Conservation (phyloP, 1,139 yeast species). For the Arxiozyma slooffiae region DNA sequence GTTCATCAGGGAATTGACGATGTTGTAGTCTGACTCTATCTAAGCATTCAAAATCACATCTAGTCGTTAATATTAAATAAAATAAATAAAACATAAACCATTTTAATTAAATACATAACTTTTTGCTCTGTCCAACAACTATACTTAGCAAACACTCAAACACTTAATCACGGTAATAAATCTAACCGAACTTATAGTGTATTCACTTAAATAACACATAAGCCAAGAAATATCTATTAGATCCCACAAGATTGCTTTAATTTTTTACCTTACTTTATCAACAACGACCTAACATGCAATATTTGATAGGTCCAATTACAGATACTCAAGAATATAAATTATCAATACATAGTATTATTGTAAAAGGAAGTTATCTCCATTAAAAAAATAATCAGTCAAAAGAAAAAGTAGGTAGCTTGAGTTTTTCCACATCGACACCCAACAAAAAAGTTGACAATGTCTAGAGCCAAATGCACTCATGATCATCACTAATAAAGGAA, state of each 20-base stretch:
- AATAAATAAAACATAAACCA: neutral
- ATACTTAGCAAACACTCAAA: neutral
- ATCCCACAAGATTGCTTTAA: neutral
- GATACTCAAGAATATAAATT: neutral
- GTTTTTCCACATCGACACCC: conserved; percentile 73
- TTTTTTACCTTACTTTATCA: too few species aligned
- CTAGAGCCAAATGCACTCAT: conserved; percentile 93
- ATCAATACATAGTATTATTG: neutral
- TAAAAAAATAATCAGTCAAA: conserved; percentile 30
- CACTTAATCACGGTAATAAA: too few species aligned
- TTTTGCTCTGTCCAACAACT: too few species aligned
- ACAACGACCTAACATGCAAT: neutral
- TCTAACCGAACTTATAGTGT: neutral
- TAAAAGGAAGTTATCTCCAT: neutral
- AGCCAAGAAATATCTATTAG: neutral
- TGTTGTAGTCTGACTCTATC: conserved; percentile 13
- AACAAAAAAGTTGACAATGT: conserved; percentile 20
- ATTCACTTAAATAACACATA: too few species aligned
- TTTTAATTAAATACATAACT: neutral
- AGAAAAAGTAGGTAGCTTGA: conserved; percentile 66
- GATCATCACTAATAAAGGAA: conserved; percentile 47
- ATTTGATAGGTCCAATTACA: neutral
- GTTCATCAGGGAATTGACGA: conserved; percentile 21
- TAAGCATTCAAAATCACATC: too few species aligned
- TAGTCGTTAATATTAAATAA: too few species aligned